Evolutionary conservation across 139 green algal species (phyloP), one percentile per base, ranked within the genome.

Genomic region (Desmodesmus armatus): DNA sequence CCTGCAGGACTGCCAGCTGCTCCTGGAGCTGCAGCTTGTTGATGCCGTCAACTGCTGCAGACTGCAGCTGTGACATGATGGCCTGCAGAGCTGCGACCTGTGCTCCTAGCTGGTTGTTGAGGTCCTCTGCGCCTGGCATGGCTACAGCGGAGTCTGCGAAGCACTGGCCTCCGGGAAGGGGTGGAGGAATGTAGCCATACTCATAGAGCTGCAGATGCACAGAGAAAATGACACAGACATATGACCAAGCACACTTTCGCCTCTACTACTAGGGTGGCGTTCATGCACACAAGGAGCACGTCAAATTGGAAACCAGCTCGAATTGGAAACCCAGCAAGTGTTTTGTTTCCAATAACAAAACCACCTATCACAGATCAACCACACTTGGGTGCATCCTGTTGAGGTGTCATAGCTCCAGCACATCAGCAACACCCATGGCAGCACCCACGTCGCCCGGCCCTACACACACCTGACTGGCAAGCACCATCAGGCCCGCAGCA

Each of bases 161-260:
- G 78, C 78, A 84, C 78, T 84, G 41, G 43, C 78, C 78, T 37
- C 78, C 78, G 29, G 78, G 78, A 5, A 84, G 78, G 1, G 78
- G 78, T 1, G 78, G 78, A 39, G 78, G 78, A n/a, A 84, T 76
- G 62, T 84, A 84, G 78, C 78, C 78, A 77, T 84, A 84, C 62
- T 84, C 41, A 15, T 72, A 35, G 62, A 84, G 41, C 78, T 84
- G 78, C 43, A 80, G 47, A 2, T 55, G 47, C 47, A 55, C 13
- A 13, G 7, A 13, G 13, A 55, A 7, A 55, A 55, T 55, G 47
- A 67, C 58, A 67, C 58, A 67, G 58, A 11, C 58, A 27, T 35
- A 0, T 67, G n/a, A 13, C 13, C 58, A 67, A 31, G 2, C 58
- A 67, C 25, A 35, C 47, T 55, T 55, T 55, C 7, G 47, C 47